Conservation (phyloP, 495 filamentous ascomycete species). For the Articulospora tetracladia region DNA sequence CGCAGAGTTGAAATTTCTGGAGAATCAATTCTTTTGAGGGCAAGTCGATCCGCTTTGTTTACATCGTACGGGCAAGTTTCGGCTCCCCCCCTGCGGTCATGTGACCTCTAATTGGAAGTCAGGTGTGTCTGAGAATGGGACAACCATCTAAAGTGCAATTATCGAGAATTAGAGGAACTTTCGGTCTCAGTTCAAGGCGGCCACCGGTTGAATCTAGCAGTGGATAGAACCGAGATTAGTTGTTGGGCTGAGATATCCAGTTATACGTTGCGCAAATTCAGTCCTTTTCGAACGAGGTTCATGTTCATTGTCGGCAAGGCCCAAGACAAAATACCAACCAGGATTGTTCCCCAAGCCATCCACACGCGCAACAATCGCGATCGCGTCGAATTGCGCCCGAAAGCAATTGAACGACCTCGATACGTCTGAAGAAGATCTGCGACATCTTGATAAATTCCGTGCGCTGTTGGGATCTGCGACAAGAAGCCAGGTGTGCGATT, state of each 20-base stretch:
- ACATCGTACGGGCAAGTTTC: neutral
- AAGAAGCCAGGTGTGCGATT: neutral
- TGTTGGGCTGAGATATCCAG: neutral
- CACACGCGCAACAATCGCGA: constrained; percentile 11
- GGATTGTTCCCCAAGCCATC: constrained; percentile 5
- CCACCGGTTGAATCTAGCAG: too few species aligned
- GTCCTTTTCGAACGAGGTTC: neutral
- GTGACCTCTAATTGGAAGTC: neutral
- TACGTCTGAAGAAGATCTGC: neutral
- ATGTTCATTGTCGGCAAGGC: neutral
- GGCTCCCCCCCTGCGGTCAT: neutral
- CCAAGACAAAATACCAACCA: constrained; percentile 7
- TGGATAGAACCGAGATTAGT: neutral
- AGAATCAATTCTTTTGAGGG: neutral
- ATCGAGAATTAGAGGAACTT: too few species aligned
- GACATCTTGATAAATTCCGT: neutral
- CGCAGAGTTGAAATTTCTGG: neutral
- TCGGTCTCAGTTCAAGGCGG: too few species aligned
- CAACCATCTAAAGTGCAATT: too few species aligned
- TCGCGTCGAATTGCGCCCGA: constrained; percentile 1
- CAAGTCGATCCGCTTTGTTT: neutral
- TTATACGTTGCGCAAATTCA: neutral
- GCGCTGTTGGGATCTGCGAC: neutral
- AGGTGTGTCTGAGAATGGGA: neutral
- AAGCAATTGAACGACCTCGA: constrained; percentile 6